Percentiles rank a stretch among this genome's conserved stretches.
Evolutionary conservation across 129 eudicot genomes (phyloP).

Genomic region (Flaveria sonorensis): DNA sequence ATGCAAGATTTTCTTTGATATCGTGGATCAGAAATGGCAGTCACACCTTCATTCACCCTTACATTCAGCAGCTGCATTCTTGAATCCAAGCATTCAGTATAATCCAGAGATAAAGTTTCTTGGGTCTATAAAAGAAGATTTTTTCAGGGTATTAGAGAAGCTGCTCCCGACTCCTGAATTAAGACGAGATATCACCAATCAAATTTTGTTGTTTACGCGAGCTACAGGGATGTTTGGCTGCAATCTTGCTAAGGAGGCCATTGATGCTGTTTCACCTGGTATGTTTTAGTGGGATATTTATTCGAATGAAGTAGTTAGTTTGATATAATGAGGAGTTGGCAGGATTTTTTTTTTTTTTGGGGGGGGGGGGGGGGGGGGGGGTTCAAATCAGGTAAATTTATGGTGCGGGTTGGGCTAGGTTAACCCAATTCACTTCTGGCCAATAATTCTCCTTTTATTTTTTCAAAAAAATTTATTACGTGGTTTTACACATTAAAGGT

Average conservation of each 20-base stretch:
- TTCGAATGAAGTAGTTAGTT: not conserved
- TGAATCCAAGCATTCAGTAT: slow-evolving; percentile 91
- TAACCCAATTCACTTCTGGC: not conserved
- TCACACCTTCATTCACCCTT: slow-evolving; percentile 78
- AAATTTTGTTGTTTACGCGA: slow-evolving; percentile 69
- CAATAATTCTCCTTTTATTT: not conserved
- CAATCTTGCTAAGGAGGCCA: slow-evolving; percentile 90
- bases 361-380: no score
- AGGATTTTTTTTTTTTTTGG: not conserved
- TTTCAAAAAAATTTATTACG: not conserved
- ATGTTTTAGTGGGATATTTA: slow-evolving; percentile 13
- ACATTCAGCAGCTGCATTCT: slow-evolving; percentile 92
- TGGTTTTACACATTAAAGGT: not conserved
- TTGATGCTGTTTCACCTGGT: slow-evolving; percentile 90
- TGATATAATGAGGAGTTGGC: not conserved
- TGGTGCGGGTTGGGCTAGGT: not conserved
- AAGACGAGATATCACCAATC: slow-evolving; percentile 81
- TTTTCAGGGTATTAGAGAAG: slow-evolving; percentile 75
- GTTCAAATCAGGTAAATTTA: not conserved
- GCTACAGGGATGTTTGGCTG: slow-evolving; percentile 95
- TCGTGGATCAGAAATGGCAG: slow-evolving; percentile 93
- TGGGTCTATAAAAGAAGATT: slow-evolving; percentile 82
- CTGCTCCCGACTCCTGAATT: slow-evolving; percentile 83
- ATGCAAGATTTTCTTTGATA: slow-evolving; percentile 83
- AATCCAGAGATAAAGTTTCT: slow-evolving; percentile 88